These are phyloP conservation scores for Ceratocystis alfenasii DNA, from an alignment of 2,329 filamentous ascomycete genomes.

Conservation along the genomic window DNA sequence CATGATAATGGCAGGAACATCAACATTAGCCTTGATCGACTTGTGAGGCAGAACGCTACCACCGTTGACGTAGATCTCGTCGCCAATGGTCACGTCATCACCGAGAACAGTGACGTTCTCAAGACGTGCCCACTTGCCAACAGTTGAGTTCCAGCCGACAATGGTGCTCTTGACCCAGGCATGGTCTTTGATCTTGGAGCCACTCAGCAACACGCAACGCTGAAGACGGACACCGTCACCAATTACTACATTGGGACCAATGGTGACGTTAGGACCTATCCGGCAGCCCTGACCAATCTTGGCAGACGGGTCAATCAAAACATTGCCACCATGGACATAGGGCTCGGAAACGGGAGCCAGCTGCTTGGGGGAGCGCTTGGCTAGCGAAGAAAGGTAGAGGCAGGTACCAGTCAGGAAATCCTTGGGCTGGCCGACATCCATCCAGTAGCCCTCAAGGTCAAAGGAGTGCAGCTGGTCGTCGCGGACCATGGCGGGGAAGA, in stretches of 20 bases:
- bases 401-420: slow-evolving; percentile 95
- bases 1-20: slow-evolving; percentile 61
- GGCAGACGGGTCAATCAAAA: slow-evolving; percentile 83
- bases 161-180: slow-evolving; percentile 99
- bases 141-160: slow-evolving; percentile 93
- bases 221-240: slow-evolving; percentile 91
- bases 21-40: slow-evolving; percentile 97
- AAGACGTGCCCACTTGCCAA: slow-evolving; percentile 88
- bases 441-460: slow-evolving; percentile 96
- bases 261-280: slow-evolving; percentile 93
- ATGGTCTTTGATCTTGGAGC: slow-evolving; percentile 94
- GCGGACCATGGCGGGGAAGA: slow-evolving; percentile 84
- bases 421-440: slow-evolving; percentile 98
- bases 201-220: slow-evolving; percentile 76
- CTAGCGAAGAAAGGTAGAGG: slow-evolving; percentile 83
- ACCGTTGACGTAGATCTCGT: slow-evolving; percentile 97
- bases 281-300: slow-evolving; percentile 98
- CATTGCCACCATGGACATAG: slow-evolving; percentile 86
- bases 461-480: slow-evolving; percentile 91
- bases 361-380: slow-evolving; percentile 79
- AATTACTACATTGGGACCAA: slow-evolving; percentile 82
- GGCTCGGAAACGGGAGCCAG: slow-evolving; percentile 62
- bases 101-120: slow-evolving; percentile 98
- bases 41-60: slow-evolving; percentile 93
- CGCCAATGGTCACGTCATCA: slow-evolving; percentile 93